Base-by-base conservation (phyloP, 169 alveolate genomes). In the Hammondia hammondi region DNA sequence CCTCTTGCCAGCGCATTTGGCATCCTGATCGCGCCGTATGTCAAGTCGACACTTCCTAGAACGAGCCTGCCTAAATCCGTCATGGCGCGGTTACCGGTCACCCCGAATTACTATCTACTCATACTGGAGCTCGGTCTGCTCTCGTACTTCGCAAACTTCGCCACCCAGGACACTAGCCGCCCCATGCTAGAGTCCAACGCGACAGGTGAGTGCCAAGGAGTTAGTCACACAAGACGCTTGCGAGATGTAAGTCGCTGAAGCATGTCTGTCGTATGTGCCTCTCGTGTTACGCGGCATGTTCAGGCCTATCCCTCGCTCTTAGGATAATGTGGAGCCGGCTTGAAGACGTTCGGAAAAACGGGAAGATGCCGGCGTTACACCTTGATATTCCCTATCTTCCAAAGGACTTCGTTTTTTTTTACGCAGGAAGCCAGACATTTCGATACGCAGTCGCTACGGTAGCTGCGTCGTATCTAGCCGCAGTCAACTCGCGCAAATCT, bases 1-100 rank as follows among this genome's bases (percentile, higher is more conserved):
- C 90, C 90, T 39, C 52, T 45, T 14, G 90, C 70, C 71, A 82
- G 24, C 71, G 90, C 90, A 21, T 21, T 45, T 21, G 57, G 90
- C 4, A 21, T 82, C 43, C 90, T 82, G 90, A 12, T 82, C 71
- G 70, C 90, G 70, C 90, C 90, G 43, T 82, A 82, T n/a, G 35
- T 82, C 43, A 46, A n/a, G 35, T 24, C 70, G 2, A 48, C 71
- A 9, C 43, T 82, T 2, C 90, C 90, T 12, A 35, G 90, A n/a
- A 82, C 90, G 24, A 82, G 71, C 39, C 70, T 82, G 24, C 90
- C 90, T 17, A 82, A 45, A 29, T 6, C 57, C 72, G 29, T 82
- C 17, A 17, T 45, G 57, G 32, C 90, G 6, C 57, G 70, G 70
- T 45, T 82, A 52, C 90, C 90, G 19, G 43, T 82, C 90, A 82